These are phyloP conservation scores for Termitomyces sp. DNA, from an alignment of 768 basidiomycete species.

Conservation along the genomic window DNA sequence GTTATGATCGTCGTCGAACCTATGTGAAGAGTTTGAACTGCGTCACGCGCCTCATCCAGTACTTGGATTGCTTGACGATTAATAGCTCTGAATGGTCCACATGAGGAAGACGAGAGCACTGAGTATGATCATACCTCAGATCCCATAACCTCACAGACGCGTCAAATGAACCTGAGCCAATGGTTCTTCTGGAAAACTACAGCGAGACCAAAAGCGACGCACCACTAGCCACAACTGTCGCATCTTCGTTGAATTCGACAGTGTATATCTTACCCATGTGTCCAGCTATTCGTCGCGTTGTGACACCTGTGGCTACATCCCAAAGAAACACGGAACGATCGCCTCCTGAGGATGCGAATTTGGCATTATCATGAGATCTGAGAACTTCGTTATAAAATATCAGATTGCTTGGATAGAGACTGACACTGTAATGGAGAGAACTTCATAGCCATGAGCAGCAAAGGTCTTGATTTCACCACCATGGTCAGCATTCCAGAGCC, in stretches of 20 bases:
- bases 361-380: conserved; percentile 90
- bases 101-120: neutral
- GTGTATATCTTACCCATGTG: conserved; percentile 89
- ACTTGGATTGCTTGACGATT: conserved; percentile 86
- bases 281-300: conserved; percentile 78
- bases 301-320: conserved; percentile 89
- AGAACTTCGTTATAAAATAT: neutral
- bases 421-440: conserved; percentile 86
- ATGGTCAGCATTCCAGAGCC: conserved; percentile 84
- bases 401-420: conserved; percentile 24
- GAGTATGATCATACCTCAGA: conserved; percentile 53
- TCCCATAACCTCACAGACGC: conserved; percentile 92
- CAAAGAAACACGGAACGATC: conserved; percentile 92
- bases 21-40: conserved; percentile 76
- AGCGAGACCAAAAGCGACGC: conserved; percentile 14
- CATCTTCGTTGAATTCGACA: conserved; percentile 88
- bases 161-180: conserved; percentile 77
- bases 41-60: conserved; percentile 84
- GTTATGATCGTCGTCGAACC: conserved; percentile 64
- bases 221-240: conserved; percentile 88
- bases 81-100: conserved; percentile 35
- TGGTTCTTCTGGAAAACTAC: neutral
- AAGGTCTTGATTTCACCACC: conserved; percentile 93
- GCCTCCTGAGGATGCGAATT: conserved; percentile 91
- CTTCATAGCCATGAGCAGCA: conserved; percentile 92